Evolutionary conservation across 1,139 yeast genomes (phyloP).

Genomic region (Suhomyces taliae): DNA sequence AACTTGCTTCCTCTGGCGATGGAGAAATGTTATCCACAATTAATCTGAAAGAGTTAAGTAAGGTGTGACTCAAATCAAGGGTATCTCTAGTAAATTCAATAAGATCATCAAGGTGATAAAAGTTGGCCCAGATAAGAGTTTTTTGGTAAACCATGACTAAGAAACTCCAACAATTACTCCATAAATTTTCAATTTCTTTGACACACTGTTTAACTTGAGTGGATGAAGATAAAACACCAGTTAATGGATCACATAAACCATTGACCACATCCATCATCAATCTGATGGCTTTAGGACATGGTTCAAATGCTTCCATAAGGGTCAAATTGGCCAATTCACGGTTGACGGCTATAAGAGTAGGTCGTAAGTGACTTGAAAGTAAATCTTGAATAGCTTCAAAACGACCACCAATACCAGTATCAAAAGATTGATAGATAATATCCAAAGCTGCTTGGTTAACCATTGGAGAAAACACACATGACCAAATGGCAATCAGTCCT

Average conservation of each 20-base stretch:
- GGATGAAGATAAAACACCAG: slow-evolving; percentile 41
- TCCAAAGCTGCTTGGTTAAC: slow-evolving; percentile 70
- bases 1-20: slow-evolving; percentile 23
- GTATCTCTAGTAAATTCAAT: slow-evolving; percentile 86
- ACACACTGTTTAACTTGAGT: slow-evolving; percentile 9
- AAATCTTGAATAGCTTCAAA: slow-evolving; percentile 66
- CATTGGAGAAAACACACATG: slow-evolving; percentile 62
- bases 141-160: slow-evolving; percentile 65
- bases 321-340: slow-evolving; percentile 48
- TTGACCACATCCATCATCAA: slow-evolving; percentile 72
- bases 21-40: slow-evolving; percentile 34
- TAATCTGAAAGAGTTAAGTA: slow-evolving; percentile 64
- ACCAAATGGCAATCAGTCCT: slow-evolving; percentile 61
- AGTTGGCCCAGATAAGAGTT: slow-evolving; percentile 73
- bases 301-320: slow-evolving; percentile 58
- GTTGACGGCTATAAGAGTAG: slow-evolving; percentile 50
- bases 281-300: slow-evolving; percentile 73
- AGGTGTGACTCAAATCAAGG: slow-evolving; percentile 69
- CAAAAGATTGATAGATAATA: slow-evolving; percentile 73
- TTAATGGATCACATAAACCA: slow-evolving; percentile 65
- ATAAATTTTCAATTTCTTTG: slow-evolving; percentile 39
- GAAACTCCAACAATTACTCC: slow-evolving; percentile 74
- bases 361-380: slow-evolving; percentile 42
- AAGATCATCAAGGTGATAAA: slow-evolving; percentile 56
- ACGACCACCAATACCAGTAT: slow-evolving; percentile 56